Percentiles rank a stretch among this genome's conserved stretches.
phyloP scores from a whole-genome alignment of 306 rosid genomes.

The Prunus mira region DNA sequence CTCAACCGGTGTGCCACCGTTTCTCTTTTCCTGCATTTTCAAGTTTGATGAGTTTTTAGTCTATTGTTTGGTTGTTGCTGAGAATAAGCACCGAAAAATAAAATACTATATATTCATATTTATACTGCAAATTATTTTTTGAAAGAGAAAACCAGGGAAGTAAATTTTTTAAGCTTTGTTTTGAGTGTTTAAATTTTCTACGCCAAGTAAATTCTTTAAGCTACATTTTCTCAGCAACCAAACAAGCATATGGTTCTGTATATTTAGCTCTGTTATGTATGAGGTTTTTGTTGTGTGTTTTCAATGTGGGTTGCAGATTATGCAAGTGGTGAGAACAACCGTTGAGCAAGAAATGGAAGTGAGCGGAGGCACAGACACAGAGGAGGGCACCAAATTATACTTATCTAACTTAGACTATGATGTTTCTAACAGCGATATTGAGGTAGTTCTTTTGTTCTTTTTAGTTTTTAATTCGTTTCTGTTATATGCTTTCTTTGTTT shows the following conservation, averaged over 20 bases:
- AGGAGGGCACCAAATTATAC: slow-evolving; percentile 32
- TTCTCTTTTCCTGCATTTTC: neutral
- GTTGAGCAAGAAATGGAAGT: neutral
- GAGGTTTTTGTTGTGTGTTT: neutral
- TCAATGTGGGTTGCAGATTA: neutral
- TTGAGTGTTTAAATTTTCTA: neutral
- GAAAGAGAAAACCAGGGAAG: neutral
- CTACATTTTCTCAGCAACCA: neutral
- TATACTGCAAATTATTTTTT: neutral
- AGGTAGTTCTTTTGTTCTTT: slow-evolving; percentile 11
- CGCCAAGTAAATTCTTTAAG: neutral
- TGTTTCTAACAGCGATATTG: slow-evolving; percentile 34
- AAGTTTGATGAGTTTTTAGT: neutral
- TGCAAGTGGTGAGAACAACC: neutral
- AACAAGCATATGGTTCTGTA: neutral
- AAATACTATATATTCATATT: neutral
- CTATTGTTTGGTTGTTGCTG: slow-evolving; percentile 1
- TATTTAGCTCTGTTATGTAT: neutral
- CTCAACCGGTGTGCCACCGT: slow-evolving; percentile 11
- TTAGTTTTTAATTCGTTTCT: neutral
- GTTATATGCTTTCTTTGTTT: neutral
- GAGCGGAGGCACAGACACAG: neutral
- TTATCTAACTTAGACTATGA: slow-evolving; percentile 37
- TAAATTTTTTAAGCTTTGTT: neutral
- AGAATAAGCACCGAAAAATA: neutral